Conservation (phyloP, 805 yeast genomes). For the Scheffersomyces ergatensis region DNA sequence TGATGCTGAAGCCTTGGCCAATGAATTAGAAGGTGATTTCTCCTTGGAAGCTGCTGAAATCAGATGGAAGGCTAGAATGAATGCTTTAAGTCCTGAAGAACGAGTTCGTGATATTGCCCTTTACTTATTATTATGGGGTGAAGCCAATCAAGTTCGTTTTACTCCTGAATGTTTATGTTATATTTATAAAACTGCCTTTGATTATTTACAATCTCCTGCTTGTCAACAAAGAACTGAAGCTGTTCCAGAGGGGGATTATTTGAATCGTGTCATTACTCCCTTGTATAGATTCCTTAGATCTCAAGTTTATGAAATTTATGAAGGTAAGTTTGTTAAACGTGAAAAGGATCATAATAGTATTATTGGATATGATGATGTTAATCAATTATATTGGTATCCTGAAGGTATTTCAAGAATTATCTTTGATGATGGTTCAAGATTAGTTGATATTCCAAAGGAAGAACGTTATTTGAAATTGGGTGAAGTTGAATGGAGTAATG, state of each 20-base stretch:
- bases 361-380: constrained; percentile 96
- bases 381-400: constrained; percentile 99
- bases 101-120: constrained; percentile 77
- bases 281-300: constrained; percentile 75
- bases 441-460: constrained; percentile 83
- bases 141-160: constrained; percentile 92
- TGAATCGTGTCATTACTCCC: constrained; percentile 92
- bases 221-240: constrained; percentile 86
- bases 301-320: constrained; percentile 77
- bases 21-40: constrained; percentile 77
- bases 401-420: constrained; percentile 95
- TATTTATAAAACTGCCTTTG: constrained; percentile 92
- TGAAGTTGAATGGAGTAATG: constrained; percentile 88
- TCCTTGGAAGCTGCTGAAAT: constrained; percentile 81
- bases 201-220: constrained; percentile 82
- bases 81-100: constrained; percentile 67
- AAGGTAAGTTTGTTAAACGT: constrained; percentile 81
- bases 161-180: constrained; percentile 87
- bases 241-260: constrained; percentile 85
- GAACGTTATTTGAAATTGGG: constrained; percentile 90
- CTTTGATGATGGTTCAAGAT: constrained; percentile 87
- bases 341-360: constrained; percentile 79
- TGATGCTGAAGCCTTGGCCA: constrained; percentile 51
- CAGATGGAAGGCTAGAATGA: constrained; percentile 84
- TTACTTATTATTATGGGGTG: constrained; percentile 82